Evolutionary conservation across 2,329 filamentous ascomycete species (phyloP), one percentile per base, ranked within the genome.

Genomic region (Cercospora nicotianae): DNA sequence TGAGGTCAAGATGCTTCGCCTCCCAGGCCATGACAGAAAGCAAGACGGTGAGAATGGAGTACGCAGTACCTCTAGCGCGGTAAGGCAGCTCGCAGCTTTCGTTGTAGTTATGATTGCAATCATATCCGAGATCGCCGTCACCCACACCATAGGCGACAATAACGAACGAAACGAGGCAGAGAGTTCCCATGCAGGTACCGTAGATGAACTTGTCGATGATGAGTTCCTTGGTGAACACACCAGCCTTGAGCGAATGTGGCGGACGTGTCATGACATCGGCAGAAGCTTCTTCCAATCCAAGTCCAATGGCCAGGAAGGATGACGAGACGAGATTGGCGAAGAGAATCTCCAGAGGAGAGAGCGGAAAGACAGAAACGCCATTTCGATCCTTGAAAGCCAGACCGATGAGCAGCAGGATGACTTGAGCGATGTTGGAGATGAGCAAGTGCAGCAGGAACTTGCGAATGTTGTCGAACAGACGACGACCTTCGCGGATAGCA

Each of bases 181-280:
- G 77, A 0, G 75, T 72, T 55, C 81, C 81, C 80, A 83, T 82
- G 74, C 79, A 82, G 63, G 79, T 79, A 33, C 81, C 82, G 70
- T 83, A 83, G 74, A 83, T 80, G 75, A 83, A 81, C 67, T 82
- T 83, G 73, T 83, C 81, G 33, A 78, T 77, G 69, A 83, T 83
- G 67, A 83, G 77, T 64, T 83, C 81, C 31, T 74, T 75, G 36
- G 80, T 81, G 75, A 83, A 83, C 64, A 83, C 81, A 39, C 81
- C 81, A 42, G 79, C 76, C 61, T 76, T 75, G 60, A 82, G 77
- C 64, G 78, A 76, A 66, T 81, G 81, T 0, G 82, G 81, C n/a
- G 80, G 80, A 12, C 82, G 79, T 63, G 76, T 78, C 81, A 83
- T 83, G 73, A 80, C 80, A 72, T 83, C 81, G 60, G 79, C 75